Evolutionary conservation across 208 protist species (phyloP), one percentile per base, ranked within the genome.

Genomic region (Leishmania tropica): DNA sequence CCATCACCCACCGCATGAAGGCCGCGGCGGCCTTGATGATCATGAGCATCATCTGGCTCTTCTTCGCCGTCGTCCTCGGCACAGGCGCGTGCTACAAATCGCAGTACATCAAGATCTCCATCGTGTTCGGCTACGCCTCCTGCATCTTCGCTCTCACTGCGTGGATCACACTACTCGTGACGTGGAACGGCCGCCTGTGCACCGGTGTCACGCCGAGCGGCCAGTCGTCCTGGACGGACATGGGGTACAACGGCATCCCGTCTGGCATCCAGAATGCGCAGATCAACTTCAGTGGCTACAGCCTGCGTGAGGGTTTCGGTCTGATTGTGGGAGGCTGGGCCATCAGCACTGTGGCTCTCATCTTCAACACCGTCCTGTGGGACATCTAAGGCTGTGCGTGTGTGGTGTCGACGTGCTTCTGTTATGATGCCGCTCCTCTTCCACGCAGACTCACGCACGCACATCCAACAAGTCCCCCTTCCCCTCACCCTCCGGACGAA

Each of bases 171-270:
- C 77, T 92, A 21, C 37, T 87, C 5, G 81, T 80, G 24, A 88
- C 82, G 42, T 53, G 67, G 40, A 60, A 88, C 56, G 53, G 72
- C 19, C 81, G 78, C 80, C 78, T 92, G 24, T 90, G 88, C 75
- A 85, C 80, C 42, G 76, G 77, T 35, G 83, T 71, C 37, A 79
- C 81, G 42, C 78, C 75, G 62, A 11, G 65, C 31, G 84, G 84
- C n/a, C 75, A 74, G 78, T 88, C 86, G 60, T 58, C 82, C n/a
- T 89, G 88, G 88, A 58, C 60, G 40, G 81, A 85, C 67, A 40
- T 87, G n/a, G 81, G 80, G 53, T 89, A 89, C 87, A 92, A 92
- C 80, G 88, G 86, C 60, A 87, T 89, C 42, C 88, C 86, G 3
- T 87, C 81, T 3, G 88, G 86, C 53, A 80, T 92, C 71, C n/a